Evolutionary conservation across 2,329 filamentous ascomycete species (phyloP), one percentile per base, ranked within the genome.

Genomic region (Ascochyta koolunga): DNA sequence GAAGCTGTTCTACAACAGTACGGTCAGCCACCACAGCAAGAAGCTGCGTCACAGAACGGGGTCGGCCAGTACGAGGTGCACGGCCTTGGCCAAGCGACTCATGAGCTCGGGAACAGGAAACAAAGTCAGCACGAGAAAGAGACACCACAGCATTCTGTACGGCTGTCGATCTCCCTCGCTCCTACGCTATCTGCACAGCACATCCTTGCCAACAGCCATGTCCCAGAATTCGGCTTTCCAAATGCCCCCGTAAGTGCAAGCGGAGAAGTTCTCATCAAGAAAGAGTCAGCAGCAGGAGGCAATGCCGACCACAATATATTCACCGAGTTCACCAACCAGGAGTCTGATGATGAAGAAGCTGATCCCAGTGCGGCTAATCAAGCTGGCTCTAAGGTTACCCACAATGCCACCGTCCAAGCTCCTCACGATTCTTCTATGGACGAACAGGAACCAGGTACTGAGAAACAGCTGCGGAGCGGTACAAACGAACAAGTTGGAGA

Each of bases 281-380:
- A 31, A n/a, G 45, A 50, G 24, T 18, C 35, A 21, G 25, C 15
- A 16, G 7, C 15, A 6, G 13, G 21, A 4, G 29, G 24, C 3
- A 5, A 13, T 9, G 19, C 41, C 2, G 35, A 50, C 10, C 13
- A 36, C 4, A 36, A 40, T 7, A 5, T 50, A 2, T 54, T 54
- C 13, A 36, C 29, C 11, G 29, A 45, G n/a, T 54, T 49, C n/a
- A 45, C 41, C 5, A 45, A 54, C 11, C 33, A 46, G 24, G 40
- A 33, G 0, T 9, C 24, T 11, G 19, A 54, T 22, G 18, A 45
- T 5, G 10, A 22, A 19, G 39, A 41, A 16, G 25, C 5, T 7
- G 31, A 5, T 9, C 1, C 7, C 1, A 21, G 5, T 19, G 24
- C 5, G 11, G 18, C 11, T 2, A 15, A 13, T 21, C 18, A 27